A percentile compares a stretch with the other conserved stretches of the same genome.
Evolutionary conservation across 805 yeast genomes (phyloP).

Genomic region (Grigorovia yakushimaensis): DNA sequence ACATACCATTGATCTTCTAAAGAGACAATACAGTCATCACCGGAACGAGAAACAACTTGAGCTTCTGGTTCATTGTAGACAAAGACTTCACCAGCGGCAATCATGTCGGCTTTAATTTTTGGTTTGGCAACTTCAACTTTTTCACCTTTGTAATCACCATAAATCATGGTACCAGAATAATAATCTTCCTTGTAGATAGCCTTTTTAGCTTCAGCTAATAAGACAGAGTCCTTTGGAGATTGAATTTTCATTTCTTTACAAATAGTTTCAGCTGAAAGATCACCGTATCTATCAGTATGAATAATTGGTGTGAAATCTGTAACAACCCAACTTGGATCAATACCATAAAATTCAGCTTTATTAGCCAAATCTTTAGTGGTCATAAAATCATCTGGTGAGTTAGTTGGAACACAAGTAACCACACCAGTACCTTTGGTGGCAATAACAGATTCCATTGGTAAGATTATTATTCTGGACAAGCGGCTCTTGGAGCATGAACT

Average conservation of each 20-base stretch:
- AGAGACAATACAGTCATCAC: slow-evolving; percentile 93
- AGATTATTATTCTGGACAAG: slow-evolving; percentile 56
- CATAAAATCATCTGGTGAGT: slow-evolving; percentile 94
- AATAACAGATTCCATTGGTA: slow-evolving; percentile 96
- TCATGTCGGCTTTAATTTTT: slow-evolving; percentile 72
- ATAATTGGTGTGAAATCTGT: slow-evolving; percentile 61
- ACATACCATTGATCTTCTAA: slow-evolving; percentile 97
- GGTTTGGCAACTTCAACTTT: slow-evolving; percentile 87
- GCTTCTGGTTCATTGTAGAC: slow-evolving; percentile 93
- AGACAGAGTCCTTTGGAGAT: slow-evolving; percentile 85
- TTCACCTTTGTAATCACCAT: slow-evolving; percentile 79
- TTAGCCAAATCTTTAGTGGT: slow-evolving; percentile 74
- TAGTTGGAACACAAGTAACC: slow-evolving; percentile 98
- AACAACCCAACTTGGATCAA: slow-evolving; percentile 77
- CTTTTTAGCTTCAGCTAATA: slow-evolving; percentile 88
- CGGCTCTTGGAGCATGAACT: slow-evolving; percentile 76
- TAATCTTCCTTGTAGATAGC: slow-evolving; percentile 92
- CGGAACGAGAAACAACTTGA: slow-evolving; percentile 83
- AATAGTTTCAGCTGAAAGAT: slow-evolving; percentile 71
- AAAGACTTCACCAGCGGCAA: slow-evolving; percentile 71
- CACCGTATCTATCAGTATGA: slow-evolving; percentile 78
- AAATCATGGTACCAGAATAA: slow-evolving; percentile 74
- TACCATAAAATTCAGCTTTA: slow-evolving; percentile 84
- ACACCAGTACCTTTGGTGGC: slow-evolving; percentile 98
- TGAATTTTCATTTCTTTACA: slow-evolving; percentile 83